phyloP scores from a whole-genome alignment of 1,284 basidiomycete genomes.

The Puccinia polysora region DNA sequence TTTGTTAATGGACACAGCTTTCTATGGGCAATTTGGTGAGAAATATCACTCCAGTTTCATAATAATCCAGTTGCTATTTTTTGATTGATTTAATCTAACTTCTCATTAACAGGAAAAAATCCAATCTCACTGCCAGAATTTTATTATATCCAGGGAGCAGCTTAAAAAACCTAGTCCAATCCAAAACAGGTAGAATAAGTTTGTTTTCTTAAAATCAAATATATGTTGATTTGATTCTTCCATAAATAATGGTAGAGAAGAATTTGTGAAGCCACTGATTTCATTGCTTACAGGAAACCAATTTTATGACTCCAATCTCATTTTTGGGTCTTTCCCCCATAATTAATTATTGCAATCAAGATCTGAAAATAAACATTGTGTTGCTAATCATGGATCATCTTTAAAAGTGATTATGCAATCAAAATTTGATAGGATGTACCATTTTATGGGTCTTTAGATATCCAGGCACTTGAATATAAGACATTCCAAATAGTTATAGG shows the following conservation, averaged over 20 bases:
- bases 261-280: background rate
- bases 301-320: conserved; percentile 18
- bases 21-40: conserved; percentile 39
- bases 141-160: conserved; percentile 23
- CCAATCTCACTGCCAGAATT: conserved; percentile 4
- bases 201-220: background rate
- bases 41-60: background rate
- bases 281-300: conserved; percentile 19
- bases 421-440: conserved; percentile 24
- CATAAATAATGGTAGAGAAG: background rate
- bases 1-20: background rate
- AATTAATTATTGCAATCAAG: background rate
- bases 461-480: background rate
- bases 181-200: conserved; percentile 3
- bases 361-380: too few relatives aligned
- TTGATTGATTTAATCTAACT: background rate
- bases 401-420: background rate
- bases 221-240: background rate
- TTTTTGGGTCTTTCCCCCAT: conserved; percentile 38
- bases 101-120: conserved; percentile 34
- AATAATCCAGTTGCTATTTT: background rate
- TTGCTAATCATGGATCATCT: too few relatives aligned
- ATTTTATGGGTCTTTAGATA: conserved; percentile 31
- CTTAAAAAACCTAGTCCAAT: conserved; percentile 20
- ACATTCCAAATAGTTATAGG: too few relatives aligned